Percentiles rank a stretch among this genome's conserved stretches.
phyloP scores from a whole-genome alignment of 805 yeast genomes.

The Candida loeiensis region DNA sequence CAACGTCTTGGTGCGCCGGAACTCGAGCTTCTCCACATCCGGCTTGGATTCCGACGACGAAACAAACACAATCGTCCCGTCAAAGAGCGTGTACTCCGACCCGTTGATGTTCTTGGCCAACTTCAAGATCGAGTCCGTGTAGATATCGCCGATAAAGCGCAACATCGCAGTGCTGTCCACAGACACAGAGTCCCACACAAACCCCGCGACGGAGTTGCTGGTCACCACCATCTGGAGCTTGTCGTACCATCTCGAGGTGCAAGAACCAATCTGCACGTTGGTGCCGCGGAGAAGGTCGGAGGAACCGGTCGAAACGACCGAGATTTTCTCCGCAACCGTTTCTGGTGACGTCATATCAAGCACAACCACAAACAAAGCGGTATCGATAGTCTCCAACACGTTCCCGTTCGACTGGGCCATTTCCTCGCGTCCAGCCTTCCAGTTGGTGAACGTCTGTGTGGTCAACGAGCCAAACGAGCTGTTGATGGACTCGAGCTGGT shows the following conservation, averaged over 20 bases:
- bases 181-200: slow-evolving; percentile 55
- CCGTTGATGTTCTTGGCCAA: slow-evolving; percentile 59
- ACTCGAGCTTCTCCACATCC: slow-evolving; percentile 23
- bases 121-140: slow-evolving; percentile 54
- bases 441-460: slow-evolving; percentile 47
- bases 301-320: slow-evolving; percentile 51
- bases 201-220: slow-evolving; percentile 54
- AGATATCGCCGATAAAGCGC: slow-evolving; percentile 54
- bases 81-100: slow-evolving; percentile 52
- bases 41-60: slow-evolving; percentile 43
- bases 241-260: slow-evolving; percentile 60
- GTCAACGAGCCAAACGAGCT: slow-evolving; percentile 53
- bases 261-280: slow-evolving; percentile 53
- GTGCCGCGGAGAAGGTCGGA: slow-evolving; percentile 38
- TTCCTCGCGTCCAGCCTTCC: slow-evolving; percentile 46
- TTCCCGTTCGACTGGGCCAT: slow-evolving; percentile 37
- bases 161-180: slow-evolving; percentile 59
- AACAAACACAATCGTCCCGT: slow-evolving; percentile 31
- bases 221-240: slow-evolving; percentile 54
- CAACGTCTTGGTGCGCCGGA: slow-evolving; percentile 45
- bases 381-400: slow-evolving; percentile 39
- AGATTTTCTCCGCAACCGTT: slow-evolving; percentile 47
- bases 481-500: slow-evolving; percentile 37
- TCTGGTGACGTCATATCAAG: slow-evolving; percentile 46
- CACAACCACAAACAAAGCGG: slow-evolving; percentile 50